Conservation (phyloP, 139 green algal species). For the Eudorina sp. region DNA sequence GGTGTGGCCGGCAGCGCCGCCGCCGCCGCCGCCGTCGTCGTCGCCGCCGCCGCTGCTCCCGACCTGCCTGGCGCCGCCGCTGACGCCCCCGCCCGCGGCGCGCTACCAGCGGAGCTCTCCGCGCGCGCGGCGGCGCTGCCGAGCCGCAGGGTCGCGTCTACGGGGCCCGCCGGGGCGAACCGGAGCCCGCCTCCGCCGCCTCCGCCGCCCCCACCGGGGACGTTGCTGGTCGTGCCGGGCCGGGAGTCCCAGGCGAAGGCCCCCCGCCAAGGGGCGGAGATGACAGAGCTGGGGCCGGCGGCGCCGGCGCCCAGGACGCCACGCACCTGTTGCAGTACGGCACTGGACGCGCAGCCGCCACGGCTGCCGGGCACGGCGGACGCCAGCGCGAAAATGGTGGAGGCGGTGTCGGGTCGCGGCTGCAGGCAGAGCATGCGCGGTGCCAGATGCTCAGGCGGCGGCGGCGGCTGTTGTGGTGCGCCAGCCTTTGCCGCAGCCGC, state of each 20-base stretch:
- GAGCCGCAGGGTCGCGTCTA: neutral
- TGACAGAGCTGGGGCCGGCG: neutral
- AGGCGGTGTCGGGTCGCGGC: constrained; percentile 7
- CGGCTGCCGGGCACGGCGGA: constrained; percentile 16
- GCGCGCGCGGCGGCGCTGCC: neutral
- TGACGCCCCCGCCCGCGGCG: too few relatives aligned
- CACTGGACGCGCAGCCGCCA: neutral
- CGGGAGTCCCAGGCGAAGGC: constrained; percentile 24
- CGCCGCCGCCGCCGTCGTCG: neutral
- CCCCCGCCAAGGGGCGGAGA: neutral
- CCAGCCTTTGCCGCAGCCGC: too few relatives aligned
- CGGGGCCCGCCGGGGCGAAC: neutral
- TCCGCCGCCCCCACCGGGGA: neutral
- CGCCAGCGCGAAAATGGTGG: neutral
- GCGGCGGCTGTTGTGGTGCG: neutral
- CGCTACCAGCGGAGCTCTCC: neutral
- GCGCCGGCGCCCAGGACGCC: neutral
- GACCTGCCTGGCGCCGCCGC: neutral
- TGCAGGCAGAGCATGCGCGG: neutral
- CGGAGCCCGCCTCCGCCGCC: neutral
- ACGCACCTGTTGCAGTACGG: constrained; percentile 27
- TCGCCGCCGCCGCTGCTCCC: neutral
- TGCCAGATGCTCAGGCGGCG: neutral
- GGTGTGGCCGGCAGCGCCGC: neutral
- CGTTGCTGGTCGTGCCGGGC: neutral